Conservation (phyloP, 2,329 filamentous ascomycete genomes). For the Fusarium graminum region DNA sequence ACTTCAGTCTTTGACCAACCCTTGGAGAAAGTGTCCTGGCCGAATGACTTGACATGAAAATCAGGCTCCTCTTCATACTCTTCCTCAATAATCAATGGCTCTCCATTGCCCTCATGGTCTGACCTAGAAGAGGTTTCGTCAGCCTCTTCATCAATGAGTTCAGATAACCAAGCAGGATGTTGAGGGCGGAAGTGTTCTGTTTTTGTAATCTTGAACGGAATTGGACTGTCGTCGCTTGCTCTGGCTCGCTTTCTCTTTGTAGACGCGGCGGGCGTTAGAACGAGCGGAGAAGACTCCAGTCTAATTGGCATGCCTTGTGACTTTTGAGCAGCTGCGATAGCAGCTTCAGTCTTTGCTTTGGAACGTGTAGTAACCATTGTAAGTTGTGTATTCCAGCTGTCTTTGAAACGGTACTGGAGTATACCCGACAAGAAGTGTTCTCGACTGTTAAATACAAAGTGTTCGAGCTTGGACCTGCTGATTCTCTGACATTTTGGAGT, state of each 20-base stretch:
- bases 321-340: background rate
- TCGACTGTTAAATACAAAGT: slow-evolving; percentile 6
- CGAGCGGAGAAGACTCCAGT: background rate
- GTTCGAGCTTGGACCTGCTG: background rate
- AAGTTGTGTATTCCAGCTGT: background rate
- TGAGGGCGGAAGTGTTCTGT: background rate
- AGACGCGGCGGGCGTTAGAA: background rate
- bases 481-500: background rate
- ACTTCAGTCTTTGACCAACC: slow-evolving; percentile 1
- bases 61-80: background rate
- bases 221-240: background rate
- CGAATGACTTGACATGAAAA: slow-evolving; percentile 18
- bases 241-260: slow-evolving; percentile 14
- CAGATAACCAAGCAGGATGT: background rate
- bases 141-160: background rate
- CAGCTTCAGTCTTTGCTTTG: background rate
- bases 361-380: slow-evolving; percentile 21
- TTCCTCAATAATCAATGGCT: background rate
- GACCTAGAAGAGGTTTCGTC: background rate
- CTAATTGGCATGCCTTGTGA: background rate
- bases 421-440: background rate
- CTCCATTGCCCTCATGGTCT: background rate
- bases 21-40: slow-evolving; percentile 5
- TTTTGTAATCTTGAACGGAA: slow-evolving; percentile 17
- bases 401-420: background rate